Percentiles rank a stretch among this genome's conserved stretches.
Evolutionary conservation across 73 alveolate species (phyloP).

Genomic region (Symbiodinium pilosum): DNA sequence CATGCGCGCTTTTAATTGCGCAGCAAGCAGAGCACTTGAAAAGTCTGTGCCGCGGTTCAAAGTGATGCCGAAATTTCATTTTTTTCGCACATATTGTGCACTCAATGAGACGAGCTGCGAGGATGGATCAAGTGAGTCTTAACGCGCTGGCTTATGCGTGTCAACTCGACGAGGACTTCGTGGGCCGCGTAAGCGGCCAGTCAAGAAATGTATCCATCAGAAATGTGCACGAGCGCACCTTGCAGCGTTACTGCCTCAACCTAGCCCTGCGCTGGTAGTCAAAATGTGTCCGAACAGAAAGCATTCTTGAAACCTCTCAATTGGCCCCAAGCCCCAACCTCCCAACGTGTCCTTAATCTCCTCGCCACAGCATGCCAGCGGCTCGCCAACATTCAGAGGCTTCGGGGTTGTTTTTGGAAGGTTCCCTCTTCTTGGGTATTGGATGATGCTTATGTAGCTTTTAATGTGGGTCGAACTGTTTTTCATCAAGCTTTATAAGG

Average conservation of each 20-base stretch:
- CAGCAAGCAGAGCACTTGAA: neutral
- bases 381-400: neutral
- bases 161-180: neutral
- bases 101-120: neutral
- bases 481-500: neutral
- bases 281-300: too few relatives aligned
- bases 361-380: neutral
- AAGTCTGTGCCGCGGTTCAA: neutral
- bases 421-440: too few relatives aligned
- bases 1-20: neutral
- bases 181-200: neutral
- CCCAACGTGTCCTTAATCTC: too few relatives aligned
- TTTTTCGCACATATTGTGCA: neutral
- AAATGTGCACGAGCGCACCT: neutral
- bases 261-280: neutral
- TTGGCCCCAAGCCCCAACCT: too few relatives aligned
- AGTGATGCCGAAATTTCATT: neutral
- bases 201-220: neutral
- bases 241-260: neutral
- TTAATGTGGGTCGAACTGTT: neutral
- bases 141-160: neutral
- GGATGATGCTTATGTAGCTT: too few relatives aligned
- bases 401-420: too few relatives aligned
- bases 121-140: neutral
- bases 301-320: too few relatives aligned